phyloP scores from a whole-genome alignment of 2,329 filamentous ascomycete genomes.

The Lachnellula willkommii region DNA sequence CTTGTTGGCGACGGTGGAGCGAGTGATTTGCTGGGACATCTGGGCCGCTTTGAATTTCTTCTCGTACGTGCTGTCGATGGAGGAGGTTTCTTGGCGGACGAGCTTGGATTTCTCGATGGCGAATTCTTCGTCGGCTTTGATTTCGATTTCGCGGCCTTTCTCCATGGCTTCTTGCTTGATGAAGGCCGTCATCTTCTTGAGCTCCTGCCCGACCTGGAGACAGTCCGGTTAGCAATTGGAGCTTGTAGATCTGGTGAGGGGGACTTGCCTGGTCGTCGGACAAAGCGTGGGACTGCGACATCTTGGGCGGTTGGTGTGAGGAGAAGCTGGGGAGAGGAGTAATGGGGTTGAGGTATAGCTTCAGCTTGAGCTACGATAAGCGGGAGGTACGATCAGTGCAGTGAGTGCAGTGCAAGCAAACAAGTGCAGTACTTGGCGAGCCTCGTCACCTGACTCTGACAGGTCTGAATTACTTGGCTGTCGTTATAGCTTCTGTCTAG shows the following conservation, averaged over 20 bases:
- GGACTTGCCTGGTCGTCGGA: slow-evolving; percentile 86
- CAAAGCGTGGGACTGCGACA: slow-evolving; percentile 91
- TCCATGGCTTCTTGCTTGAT: slow-evolving; percentile 98
- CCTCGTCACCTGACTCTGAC: slow-evolving; percentile 12
- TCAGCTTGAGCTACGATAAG: slow-evolving; percentile 25
- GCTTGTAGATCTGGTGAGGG: slow-evolving; percentile 2
- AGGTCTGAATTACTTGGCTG: not conserved
- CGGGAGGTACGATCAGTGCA: slow-evolving; percentile 9
- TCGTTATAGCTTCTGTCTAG: no score
- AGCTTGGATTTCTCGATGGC: slow-evolving; percentile 99
- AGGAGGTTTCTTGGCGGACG: slow-evolving; percentile 86
- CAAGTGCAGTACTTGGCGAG: slow-evolving; percentile 9
- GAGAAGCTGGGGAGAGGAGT: slow-evolving; percentile 9
- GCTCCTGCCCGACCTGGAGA: slow-evolving; percentile 84
- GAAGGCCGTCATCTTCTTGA: slow-evolving; percentile 99
- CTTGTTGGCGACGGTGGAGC: slow-evolving; percentile 94
- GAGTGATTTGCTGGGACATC: slow-evolving; percentile 98
- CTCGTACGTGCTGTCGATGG: slow-evolving; percentile 89
- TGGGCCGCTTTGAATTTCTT: slow-evolving; percentile 99
- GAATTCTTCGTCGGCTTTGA: slow-evolving; percentile 99
- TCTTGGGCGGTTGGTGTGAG: slow-evolving; percentile 46
- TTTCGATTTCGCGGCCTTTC: slow-evolving; percentile 93
- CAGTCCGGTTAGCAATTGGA: slow-evolving; percentile 6
- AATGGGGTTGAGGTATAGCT: slow-evolving; percentile 12
- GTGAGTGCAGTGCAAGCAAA: not conserved